A percentile compares a stretch with the other conserved stretches of the same genome.
Evolutionary conservation across 371 early-diverging fungal species (phyloP).

Genomic region (Nematocida major): DNA sequence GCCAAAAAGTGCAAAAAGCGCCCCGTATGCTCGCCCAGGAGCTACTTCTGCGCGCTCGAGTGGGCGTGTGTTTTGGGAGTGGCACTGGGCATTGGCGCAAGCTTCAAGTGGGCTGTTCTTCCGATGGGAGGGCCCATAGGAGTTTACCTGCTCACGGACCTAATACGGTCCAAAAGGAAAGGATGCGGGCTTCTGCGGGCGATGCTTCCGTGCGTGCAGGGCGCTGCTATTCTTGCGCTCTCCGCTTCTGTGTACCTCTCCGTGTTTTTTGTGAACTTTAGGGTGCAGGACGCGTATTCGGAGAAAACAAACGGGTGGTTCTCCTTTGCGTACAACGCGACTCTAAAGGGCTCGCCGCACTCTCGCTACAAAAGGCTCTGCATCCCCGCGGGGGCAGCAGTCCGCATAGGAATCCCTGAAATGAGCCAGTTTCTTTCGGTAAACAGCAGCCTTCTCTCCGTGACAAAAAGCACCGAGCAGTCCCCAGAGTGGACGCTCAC

Average conservation of each 20-base stretch:
- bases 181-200: no score
- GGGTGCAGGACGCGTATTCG: constrained; percentile 2
- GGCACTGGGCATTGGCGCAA: constrained; percentile 8
- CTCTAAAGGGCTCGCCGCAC: constrained; percentile 1
- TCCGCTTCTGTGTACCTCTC: background rate
- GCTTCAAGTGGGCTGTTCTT: constrained; percentile 39
- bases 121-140: constrained; percentile 44
- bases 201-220: constrained; percentile 2
- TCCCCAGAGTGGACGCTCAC: background rate
- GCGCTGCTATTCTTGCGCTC: background rate
- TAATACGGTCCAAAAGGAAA: background rate
- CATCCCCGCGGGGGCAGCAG: background rate
- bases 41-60: no score
- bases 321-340: background rate
- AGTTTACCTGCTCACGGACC: background rate
- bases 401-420: background rate
- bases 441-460: background rate
- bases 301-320: background rate
- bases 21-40: no score
- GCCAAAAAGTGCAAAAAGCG: no score
- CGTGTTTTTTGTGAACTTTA: constrained; percentile 21
- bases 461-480: background rate
- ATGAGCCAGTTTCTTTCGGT: background rate
- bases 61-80: constrained; percentile 11
- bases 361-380: no score